A percentile compares a stretch with the other conserved stretches of the same genome.
These are phyloP conservation scores for Paracamarosporium sp. DNA, from an alignment of 2,329 filamentous ascomycete genomes.

Conservation along the genomic window DNA sequence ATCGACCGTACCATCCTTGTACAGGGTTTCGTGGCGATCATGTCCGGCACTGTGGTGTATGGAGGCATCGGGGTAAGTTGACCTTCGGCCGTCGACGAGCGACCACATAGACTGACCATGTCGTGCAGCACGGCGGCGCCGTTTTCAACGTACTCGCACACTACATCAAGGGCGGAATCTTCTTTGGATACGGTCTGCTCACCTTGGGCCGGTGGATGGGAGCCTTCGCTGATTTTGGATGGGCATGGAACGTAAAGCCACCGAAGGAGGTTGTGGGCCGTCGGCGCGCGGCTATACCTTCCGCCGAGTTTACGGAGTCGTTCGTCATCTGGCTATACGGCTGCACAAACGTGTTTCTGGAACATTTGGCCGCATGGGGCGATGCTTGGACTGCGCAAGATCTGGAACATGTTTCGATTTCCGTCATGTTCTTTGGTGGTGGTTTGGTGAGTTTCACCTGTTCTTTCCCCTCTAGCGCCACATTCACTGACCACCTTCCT, in stretches of 20 bases:
- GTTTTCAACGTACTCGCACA: conserved; percentile 90
- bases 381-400: conserved; percentile 77
- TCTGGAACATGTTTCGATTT: conserved; percentile 91
- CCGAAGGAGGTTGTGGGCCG: conserved; percentile 61
- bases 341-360: conserved; percentile 87
- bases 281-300: conserved; percentile 69
- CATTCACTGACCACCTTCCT: conserved; percentile 31
- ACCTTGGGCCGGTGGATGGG: conserved; percentile 90
- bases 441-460: conserved; percentile 69
- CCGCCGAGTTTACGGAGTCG: conserved; percentile 89
- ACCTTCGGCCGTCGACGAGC: background rate
- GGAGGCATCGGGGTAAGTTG: conserved; percentile 82
- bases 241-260: conserved; percentile 93
- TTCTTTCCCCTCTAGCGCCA: conserved; percentile 11
- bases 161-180: conserved; percentile 92
- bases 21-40: conserved; percentile 76
- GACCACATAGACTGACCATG: conserved; percentile 12
- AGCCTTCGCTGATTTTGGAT: conserved; percentile 87
- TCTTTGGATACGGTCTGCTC: conserved; percentile 90
- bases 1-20: conserved; percentile 80
- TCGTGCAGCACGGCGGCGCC: conserved; percentile 64
- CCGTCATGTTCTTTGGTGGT: conserved; percentile 90
- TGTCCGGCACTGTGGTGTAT: conserved; percentile 77
- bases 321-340: conserved; percentile 91
- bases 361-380: conserved; percentile 80